Evolutionary conservation across 2,329 filamentous ascomycete genomes (phyloP).

Genomic region (Samsoniella hepiali): DNA sequence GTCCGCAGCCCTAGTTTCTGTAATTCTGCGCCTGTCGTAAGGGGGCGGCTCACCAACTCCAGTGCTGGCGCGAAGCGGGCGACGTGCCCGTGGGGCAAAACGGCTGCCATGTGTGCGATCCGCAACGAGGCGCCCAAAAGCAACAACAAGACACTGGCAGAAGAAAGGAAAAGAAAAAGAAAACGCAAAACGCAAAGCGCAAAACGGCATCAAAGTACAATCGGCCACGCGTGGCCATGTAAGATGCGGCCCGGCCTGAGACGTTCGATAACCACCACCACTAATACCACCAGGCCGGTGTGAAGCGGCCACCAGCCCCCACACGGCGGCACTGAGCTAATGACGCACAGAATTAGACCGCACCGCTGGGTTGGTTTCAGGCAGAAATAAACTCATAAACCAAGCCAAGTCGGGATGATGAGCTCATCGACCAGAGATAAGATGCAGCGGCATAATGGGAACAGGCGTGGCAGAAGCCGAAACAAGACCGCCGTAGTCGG

Average conservation of each 20-base stretch:
- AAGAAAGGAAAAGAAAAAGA: no score
- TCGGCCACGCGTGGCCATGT: not conserved
- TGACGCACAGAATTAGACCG: not conserved
- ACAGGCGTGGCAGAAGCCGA: not conserved
- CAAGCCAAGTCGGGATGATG: not conserved
- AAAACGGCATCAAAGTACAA: not conserved
- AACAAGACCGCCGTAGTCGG: no score
- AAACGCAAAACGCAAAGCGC: no score
- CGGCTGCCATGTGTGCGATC: no score
- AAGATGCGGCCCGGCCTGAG: no score
- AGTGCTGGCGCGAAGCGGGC: no score
- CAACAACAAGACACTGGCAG: no score
- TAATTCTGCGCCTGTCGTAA: not conserved
- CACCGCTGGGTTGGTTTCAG: not conserved
- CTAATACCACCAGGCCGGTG: not conserved
- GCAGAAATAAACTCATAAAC: no score
- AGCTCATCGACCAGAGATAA: not conserved
- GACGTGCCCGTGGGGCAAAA: no score
- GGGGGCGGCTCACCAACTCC: no score
- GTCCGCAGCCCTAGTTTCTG: not conserved
- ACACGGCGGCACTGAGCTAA: slow-evolving; percentile 2
- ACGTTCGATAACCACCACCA: not conserved
- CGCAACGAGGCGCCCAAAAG: no score
- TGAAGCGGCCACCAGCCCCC: not conserved
- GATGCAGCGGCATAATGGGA: not conserved